A percentile compares a stretch with the other conserved stretches of the same genome.
These are phyloP conservation scores for Fusarium humuli DNA, from an alignment of 2,329 filamentous ascomycete species.

Conservation along the genomic window DNA sequence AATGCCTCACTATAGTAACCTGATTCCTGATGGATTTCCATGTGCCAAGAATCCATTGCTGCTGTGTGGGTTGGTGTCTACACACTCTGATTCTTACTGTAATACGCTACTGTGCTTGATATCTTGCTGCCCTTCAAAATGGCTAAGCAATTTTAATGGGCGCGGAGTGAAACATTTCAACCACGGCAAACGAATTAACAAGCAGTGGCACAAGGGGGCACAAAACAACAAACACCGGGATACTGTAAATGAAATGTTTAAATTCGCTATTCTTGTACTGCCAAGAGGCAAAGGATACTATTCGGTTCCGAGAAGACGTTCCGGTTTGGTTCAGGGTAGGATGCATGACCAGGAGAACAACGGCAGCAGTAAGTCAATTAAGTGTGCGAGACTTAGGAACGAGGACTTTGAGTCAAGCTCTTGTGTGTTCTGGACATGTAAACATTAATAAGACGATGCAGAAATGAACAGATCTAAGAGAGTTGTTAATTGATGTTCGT, in stretches of 20 bases:
- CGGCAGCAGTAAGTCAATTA: neutral
- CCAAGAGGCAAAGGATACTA: neutral
- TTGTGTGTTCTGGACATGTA: neutral
- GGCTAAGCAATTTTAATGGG: neutral
- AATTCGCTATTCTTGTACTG: neutral
- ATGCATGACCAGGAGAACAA: neutral
- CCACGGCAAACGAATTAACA: neutral
- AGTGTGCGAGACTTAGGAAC: too few relatives aligned
- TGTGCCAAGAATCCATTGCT: neutral
- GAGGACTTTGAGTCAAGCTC: neutral
- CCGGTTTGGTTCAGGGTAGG: neutral
- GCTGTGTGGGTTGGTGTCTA: neutral
- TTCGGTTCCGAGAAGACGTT: neutral
- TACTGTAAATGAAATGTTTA: neutral
- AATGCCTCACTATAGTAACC: too few relatives aligned
- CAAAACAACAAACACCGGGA: neutral
- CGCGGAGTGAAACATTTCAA: neutral
- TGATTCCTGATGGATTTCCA: neutral
- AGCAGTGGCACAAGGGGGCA: neutral
- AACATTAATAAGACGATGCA: neutral
- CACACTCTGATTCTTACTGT: neutral
- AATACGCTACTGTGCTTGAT: neutral
- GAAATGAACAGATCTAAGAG: neutral
- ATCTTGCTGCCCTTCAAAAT: neutral
- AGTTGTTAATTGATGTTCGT: too few relatives aligned